These are phyloP conservation scores for Nakazawaea siamensis DNA, from an alignment of 805 yeast genomes.

Conservation along the genomic window DNA sequence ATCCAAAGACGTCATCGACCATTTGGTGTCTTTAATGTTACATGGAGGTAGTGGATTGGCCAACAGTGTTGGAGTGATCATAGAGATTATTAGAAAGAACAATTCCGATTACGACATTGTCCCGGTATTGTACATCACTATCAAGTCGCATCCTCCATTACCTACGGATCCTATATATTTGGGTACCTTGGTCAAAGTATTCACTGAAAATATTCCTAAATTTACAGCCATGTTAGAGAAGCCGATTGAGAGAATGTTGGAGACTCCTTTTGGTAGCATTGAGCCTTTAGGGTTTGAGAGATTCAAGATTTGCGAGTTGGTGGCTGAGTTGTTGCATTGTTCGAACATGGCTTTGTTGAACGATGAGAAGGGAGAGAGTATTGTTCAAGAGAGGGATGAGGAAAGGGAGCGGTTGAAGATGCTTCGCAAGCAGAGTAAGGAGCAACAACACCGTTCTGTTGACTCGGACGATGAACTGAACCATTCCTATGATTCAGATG, in stretches of 20 bases:
- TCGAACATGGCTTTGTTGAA: slow-evolving; percentile 93
- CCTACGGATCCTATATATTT: slow-evolving; percentile 89
- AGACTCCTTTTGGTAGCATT: slow-evolving; percentile 58
- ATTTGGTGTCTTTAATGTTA: slow-evolving; percentile 71
- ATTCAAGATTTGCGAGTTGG: slow-evolving; percentile 82
- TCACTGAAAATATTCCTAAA: slow-evolving; percentile 64
- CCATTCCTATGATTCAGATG: slow-evolving; percentile 9
- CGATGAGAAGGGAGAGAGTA: slow-evolving; percentile 60
- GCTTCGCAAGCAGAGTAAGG: slow-evolving; percentile 18
- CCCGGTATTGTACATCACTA: slow-evolving; percentile 73
- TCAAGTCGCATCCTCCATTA: slow-evolving; percentile 87
- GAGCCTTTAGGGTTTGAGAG: slow-evolving; percentile 86
- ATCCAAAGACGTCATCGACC: slow-evolving; percentile 57
- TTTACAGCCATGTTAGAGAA: slow-evolving; percentile 55
- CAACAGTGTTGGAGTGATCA: slow-evolving; percentile 90
- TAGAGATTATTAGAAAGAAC: slow-evolving; percentile 90
- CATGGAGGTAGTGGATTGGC: slow-evolving; percentile 80
- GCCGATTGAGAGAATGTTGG: slow-evolving; percentile 29
- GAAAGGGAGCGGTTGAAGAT: slow-evolving; percentile 47
- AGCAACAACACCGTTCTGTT: slow-evolving; percentile 12
- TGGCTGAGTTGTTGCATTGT: slow-evolving; percentile 93
- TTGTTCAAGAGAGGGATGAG: slow-evolving; percentile 60
- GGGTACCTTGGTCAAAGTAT: slow-evolving; percentile 75
- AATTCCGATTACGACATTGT: slow-evolving; percentile 92
- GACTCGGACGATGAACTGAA: slow-evolving; percentile 8